These are phyloP conservation scores for Polychaeton citri DNA, from an alignment of 2,329 filamentous ascomycete genomes.

Conservation along the genomic window DNA sequence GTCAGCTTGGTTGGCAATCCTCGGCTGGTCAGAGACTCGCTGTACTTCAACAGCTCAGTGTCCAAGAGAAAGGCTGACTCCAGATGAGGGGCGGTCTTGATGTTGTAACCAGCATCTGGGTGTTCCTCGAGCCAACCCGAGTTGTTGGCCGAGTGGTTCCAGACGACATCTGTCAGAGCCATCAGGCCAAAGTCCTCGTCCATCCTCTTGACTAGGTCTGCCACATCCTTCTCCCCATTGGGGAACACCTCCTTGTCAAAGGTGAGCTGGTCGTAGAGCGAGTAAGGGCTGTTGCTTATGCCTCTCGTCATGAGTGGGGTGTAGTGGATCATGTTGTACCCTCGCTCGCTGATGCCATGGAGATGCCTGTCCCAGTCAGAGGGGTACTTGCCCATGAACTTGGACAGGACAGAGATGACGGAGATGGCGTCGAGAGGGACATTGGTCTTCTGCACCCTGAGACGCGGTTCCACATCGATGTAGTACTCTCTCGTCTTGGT, in stretches of 20 bases:
- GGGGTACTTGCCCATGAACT: conserved; percentile 93
- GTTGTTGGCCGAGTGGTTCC: conserved; percentile 96
- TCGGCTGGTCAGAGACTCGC: conserved; percentile 47
- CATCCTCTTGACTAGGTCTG: conserved; percentile 64
- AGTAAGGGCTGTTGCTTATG: conserved; percentile 90
- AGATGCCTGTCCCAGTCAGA: conserved; percentile 83
- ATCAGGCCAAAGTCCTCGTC: conserved; percentile 74
- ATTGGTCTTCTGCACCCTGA: conserved; percentile 59
- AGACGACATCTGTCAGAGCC: conserved; percentile 88
- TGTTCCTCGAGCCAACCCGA: conserved; percentile 88
- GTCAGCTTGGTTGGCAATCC: conserved; percentile 65
- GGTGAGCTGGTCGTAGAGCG: conserved; percentile 77
- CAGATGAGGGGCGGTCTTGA: conserved; percentile 70
- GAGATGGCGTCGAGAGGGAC: conserved; percentile 79
- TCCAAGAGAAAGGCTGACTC: conserved; percentile 62
- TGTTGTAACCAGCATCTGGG: conserved; percentile 89
- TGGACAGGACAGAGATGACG: conserved; percentile 87
- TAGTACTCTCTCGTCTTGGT: conserved; percentile 65
- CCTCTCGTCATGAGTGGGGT: conserved; percentile 84
- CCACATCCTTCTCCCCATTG: conserved; percentile 68
- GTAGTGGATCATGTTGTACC: conserved; percentile 99
- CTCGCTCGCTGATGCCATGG: conserved; percentile 71
- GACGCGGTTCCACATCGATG: conserved; percentile 77
- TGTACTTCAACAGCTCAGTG: conserved; percentile 53
- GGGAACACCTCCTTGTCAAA: conserved; percentile 80